Evolutionary conservation across 169 alveolate species (phyloP).

Genomic region (Perkinsus chesapeaki): DNA sequence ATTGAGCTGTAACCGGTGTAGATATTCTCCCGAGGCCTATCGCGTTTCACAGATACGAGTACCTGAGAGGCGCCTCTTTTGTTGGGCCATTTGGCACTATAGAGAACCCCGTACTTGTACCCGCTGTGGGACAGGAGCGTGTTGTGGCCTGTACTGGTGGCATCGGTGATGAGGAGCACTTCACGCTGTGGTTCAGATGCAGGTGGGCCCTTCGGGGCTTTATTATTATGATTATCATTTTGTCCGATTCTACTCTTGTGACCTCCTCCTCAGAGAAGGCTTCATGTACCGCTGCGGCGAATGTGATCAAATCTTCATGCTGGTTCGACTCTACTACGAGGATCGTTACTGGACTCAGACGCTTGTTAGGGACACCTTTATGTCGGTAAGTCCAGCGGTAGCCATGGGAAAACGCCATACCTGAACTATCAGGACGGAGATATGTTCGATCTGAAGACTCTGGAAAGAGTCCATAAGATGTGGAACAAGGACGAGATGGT

Average conservation of each 20-base stretch:
- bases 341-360: constrained; percentile 71
- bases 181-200: constrained; percentile 49
- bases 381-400: not conserved
- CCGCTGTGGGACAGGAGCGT: constrained; percentile 52
- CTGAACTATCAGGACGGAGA: constrained; percentile 57
- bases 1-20: constrained; percentile 43
- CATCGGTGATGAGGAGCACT: constrained; percentile 78
- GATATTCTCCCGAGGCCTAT: not conserved
- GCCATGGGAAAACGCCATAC: not conserved
- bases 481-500: constrained; percentile 69
- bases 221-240: not conserved
- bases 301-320: constrained; percentile 83
- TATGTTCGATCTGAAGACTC: constrained; percentile 58
- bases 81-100: constrained; percentile 71
- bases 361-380: constrained; percentile 43
- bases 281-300: constrained; percentile 81
- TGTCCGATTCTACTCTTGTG: not conserved
- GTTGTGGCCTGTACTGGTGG: constrained; percentile 77
- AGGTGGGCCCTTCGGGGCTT: not conserved
- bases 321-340: constrained; percentile 66
- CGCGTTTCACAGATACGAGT: constrained; percentile 36
- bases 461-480: constrained; percentile 62
- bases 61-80: constrained; percentile 58
- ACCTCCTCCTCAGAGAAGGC: constrained; percentile 73
- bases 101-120: constrained; percentile 61